A percentile compares a stretch with the other conserved stretches of the same genome.
Conservation (phyloP, 805 yeast species). For the Ogataea nonfermentans region DNA sequence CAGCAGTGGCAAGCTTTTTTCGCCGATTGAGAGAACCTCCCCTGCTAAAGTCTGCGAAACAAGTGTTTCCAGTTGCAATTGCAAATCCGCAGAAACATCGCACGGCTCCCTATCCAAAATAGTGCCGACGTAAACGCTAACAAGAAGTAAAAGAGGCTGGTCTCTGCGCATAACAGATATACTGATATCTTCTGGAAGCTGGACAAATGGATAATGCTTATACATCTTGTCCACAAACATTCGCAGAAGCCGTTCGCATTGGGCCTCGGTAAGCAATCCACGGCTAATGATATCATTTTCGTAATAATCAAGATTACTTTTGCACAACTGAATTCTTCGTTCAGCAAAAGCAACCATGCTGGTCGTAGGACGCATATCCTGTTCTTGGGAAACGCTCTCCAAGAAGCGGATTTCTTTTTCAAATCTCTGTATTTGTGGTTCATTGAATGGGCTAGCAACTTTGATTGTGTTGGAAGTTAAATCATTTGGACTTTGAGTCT, state of each 20-base stretch:
- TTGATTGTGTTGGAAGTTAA: background rate
- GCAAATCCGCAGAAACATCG: conserved; percentile 37
- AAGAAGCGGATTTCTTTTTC: conserved; percentile 41
- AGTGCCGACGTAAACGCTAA: conserved; percentile 63
- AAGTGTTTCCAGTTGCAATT: conserved; percentile 50
- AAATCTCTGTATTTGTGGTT: conserved; percentile 33
- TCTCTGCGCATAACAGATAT: conserved; percentile 47
- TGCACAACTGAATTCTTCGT: conserved; percentile 36
- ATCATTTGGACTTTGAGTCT: background rate
- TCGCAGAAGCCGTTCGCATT: conserved; percentile 55
- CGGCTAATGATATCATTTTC: conserved; percentile 50
- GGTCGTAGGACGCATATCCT: conserved; percentile 44
- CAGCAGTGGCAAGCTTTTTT: conserved; percentile 65
- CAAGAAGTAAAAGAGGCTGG: conserved; percentile 61
- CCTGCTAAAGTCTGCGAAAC: conserved; percentile 49
- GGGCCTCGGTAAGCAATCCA: conserved; percentile 56
- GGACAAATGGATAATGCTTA: conserved; percentile 55
- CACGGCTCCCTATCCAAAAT: conserved; percentile 34
- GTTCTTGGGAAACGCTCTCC: conserved; percentile 33
- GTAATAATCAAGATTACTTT: conserved; percentile 21
- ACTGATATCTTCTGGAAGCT: conserved; percentile 42
- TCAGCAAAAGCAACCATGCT: conserved; percentile 47
- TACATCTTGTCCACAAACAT: conserved; percentile 49
- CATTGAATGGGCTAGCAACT: conserved; percentile 5
- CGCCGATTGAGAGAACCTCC: conserved; percentile 68